A percentile compares a stretch with the other conserved stretches of the same genome.
These are phyloP conservation scores for Areca catechu DNA, from an alignment of 176 grass and related monocot species.

Conservation along the genomic window DNA sequence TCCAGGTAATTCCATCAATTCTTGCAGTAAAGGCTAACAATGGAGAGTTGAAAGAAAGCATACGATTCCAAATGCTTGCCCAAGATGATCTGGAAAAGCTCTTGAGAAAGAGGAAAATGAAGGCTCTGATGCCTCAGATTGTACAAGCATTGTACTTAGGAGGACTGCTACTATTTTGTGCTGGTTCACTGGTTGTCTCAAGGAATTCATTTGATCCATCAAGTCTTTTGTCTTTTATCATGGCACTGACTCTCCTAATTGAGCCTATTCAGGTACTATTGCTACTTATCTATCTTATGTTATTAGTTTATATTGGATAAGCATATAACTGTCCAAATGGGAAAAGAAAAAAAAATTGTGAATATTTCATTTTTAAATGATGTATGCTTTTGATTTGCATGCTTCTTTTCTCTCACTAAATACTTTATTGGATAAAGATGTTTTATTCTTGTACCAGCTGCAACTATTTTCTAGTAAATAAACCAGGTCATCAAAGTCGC, in stretches of 20 bases:
- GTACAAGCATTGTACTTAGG: conserved; percentile 52
- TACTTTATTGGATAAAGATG: too few species aligned
- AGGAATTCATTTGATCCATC: conserved; percentile 37
- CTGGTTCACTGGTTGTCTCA: conserved; percentile 44
- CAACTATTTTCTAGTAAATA: too few species aligned
- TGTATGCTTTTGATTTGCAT: too few species aligned
- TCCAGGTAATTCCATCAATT: conserved; percentile 61
- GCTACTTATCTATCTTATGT: too few species aligned
- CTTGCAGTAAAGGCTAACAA: conserved; percentile 65
- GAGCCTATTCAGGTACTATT: conserved; percentile 62
- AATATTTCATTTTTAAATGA: too few species aligned
- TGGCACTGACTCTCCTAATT: conserved; percentile 53
- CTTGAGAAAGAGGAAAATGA: conserved; percentile 72
- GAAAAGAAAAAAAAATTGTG: too few species aligned
- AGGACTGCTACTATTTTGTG: conserved; percentile 48
- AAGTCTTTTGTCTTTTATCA: conserved; percentile 53
- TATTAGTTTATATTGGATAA: too few species aligned
- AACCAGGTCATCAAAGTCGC: too few species aligned
- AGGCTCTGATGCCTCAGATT: conserved; percentile 56
- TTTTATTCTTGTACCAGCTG: too few species aligned
- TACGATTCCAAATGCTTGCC: conserved; percentile 48
- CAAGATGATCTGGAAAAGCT: conserved; percentile 36
- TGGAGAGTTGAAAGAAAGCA: conserved; percentile 59
- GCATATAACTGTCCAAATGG: too few species aligned
- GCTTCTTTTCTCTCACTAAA: too few species aligned